Percentiles rank a stretch among this genome's conserved stretches.
phyloP scores from a whole-genome alignment of 2,329 filamentous ascomycete genomes.

The Claviceps fusiformis region DNA sequence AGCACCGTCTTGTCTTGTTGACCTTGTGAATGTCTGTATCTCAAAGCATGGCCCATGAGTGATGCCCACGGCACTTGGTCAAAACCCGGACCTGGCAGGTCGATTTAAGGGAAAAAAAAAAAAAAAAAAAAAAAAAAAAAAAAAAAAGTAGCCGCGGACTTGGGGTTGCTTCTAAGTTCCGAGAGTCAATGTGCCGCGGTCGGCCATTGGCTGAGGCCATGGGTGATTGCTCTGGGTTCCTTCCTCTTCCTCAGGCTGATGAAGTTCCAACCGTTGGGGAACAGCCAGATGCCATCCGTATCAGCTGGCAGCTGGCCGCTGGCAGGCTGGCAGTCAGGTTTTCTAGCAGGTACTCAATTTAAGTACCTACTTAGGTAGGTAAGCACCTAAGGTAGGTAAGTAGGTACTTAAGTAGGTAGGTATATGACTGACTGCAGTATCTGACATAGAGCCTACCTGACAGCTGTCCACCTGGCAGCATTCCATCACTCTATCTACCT shows the following conservation, averaged over 20 bases:
- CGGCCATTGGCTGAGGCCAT: background rate
- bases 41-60: background rate
- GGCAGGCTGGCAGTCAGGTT: background rate
- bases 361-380: background rate
- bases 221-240: background rate
- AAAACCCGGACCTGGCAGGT: background rate
- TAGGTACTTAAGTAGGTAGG: background rate
- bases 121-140: no score
- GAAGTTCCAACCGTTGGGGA: background rate
- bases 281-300: background rate
- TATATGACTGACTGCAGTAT: no score
- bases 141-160: background rate
- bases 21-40: background rate
- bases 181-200: background rate
- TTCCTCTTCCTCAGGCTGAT: background rate
- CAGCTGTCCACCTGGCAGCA: background rate
- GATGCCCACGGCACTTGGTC: background rate
- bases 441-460: no score
- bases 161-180: background rate
- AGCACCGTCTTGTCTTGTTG: background rate
- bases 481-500: background rate
- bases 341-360: background rate
- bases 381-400: no score
- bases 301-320: constrained; percentile 1
- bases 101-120: background rate